Evolutionary conservation across 345 rosid genomes (phyloP).

Genomic region (Lepidium aucheri): DNA sequence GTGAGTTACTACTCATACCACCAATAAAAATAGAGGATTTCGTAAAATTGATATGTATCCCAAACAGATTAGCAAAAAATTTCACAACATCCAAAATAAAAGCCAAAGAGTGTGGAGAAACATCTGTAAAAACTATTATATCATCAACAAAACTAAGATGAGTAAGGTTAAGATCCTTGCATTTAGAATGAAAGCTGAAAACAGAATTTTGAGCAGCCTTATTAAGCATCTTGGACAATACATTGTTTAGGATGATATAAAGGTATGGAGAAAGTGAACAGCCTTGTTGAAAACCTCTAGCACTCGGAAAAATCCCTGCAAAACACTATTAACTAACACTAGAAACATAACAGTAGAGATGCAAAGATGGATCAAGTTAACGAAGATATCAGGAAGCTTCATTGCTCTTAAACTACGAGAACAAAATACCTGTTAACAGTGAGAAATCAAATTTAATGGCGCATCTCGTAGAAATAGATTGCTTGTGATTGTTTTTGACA

Average conservation of each 20-base stretch:
- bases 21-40: too few species aligned
- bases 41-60: too few species aligned
- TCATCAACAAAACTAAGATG: too few species aligned
- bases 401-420: not conserved
- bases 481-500: not conserved
- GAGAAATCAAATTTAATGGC: not conserved
- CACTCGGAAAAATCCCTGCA: not conserved
- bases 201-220: not conserved
- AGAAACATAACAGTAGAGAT: not conserved
- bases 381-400: not conserved
- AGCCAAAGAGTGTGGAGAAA: too few species aligned
- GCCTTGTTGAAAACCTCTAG: not conserved
- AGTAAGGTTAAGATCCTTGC: too few species aligned
- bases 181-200: too few species aligned
- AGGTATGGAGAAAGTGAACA: not conserved
- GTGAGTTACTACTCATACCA: too few species aligned
- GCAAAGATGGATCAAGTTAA: not conserved
- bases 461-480: not conserved
- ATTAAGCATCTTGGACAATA: not conserved
- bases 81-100: too few species aligned
- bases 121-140: too few species aligned
- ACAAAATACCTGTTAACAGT: not conserved
- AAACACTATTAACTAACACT: not conserved
- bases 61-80: too few species aligned
- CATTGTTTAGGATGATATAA: not conserved